Evolutionary conservation across 768 basidiomycete genomes (phyloP), one percentile per base, ranked within the genome.

Genomic region (Leccinum fibrillosum): DNA sequence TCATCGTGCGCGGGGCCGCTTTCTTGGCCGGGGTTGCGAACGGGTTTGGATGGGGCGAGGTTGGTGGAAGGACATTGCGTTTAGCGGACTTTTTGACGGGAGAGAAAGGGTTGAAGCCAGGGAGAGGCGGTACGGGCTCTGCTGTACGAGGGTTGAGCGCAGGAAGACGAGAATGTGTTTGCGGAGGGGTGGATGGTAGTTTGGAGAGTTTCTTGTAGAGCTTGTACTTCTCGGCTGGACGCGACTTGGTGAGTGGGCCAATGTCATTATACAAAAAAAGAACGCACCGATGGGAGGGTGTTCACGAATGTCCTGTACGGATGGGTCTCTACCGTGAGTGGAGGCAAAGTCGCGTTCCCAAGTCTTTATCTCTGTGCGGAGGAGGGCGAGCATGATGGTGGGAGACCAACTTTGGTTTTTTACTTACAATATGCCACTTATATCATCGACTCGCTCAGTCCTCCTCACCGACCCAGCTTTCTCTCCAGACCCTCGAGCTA

Each of bases 161-260:
- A 76, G 74, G 53, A 69, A 75, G 62, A 51, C 61, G 61, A 47
- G 57, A n/a, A 5, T 54, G 59, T 21, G 72, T 57, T 44, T 69
- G 67, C 49, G 76, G 73, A 34, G 73, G 76, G 5, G 74, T 76
- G 35, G 72, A 64, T 12, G 73, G 68, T 25, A 71, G 68, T 62
- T 88, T 92, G 55, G 80, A 81, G 35, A 92, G 79, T 58, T 80
- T 85, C 79, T 92, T 92, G 79, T 92, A 91, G 30, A 83, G 79
- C 72, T 81, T 92, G 77, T 93, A 93, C 71, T 88, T 91, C 62
- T 83, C 81, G 59, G 88, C 90, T 92, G 68, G 12, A 58, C 25
- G 52, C 50, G 19, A 11, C 28, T 62, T 50, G 32, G 56, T 42
- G 52, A 37, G 37, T 34, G 19, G 35, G 49, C 4, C 15, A 39